Conservation (phyloP, 2,329 filamentous ascomycete species). For the Botryotinia globosa region DNA sequence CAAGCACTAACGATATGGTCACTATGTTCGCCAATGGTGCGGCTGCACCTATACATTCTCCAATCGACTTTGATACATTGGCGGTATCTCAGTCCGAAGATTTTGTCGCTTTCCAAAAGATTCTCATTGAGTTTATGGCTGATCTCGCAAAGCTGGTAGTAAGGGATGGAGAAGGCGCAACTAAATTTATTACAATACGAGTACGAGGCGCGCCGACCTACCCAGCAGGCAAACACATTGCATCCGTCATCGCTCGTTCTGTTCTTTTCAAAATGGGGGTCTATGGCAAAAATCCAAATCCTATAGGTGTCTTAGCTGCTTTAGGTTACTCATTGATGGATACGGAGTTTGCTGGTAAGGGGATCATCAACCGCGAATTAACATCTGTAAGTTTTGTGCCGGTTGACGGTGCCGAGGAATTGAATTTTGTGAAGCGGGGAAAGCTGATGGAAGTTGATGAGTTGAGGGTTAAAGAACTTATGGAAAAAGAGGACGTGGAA, state of each 20-base stretch:
- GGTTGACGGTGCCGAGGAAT: neutral
- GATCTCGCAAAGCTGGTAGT: neutral
- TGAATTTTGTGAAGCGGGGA: neutral
- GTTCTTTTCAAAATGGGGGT: neutral
- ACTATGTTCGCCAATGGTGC: neutral
- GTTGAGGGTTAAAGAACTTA: neutral
- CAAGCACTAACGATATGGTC: neutral
- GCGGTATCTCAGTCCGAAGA: neutral
- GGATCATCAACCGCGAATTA: neutral
- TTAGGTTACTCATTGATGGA: neutral
- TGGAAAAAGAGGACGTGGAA: slow-evolving; percentile 1
- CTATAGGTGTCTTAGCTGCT: neutral
- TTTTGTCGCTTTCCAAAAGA: neutral
- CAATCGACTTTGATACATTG: neutral
- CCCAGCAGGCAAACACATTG: neutral
- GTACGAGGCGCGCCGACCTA: neutral
- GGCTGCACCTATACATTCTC: neutral
- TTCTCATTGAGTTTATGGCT: neutral
- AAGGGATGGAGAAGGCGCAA: neutral
- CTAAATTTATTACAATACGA: neutral
- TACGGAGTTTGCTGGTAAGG: neutral
- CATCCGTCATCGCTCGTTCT: neutral
- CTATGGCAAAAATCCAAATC: neutral
- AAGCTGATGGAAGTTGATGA: neutral
- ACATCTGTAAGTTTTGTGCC: neutral